Evolutionary conservation across 2,329 filamentous ascomycete genomes (phyloP).

Genomic region (Trichoderma asperellum): DNA sequence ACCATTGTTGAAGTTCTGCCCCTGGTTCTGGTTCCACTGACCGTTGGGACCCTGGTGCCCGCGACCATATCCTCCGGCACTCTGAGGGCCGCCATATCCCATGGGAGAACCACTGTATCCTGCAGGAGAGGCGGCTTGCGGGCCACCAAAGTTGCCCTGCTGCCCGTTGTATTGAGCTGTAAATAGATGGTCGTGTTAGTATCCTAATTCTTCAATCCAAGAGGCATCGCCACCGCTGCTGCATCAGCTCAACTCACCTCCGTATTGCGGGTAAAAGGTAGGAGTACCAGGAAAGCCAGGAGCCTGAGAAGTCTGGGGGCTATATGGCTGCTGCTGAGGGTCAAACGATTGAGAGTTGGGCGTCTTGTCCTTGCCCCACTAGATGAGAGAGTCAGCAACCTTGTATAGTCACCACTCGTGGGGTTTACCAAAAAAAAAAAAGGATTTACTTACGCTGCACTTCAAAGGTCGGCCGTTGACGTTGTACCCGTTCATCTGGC

Average conservation of each 20-base stretch:
- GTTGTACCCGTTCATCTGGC: slow-evolving; percentile 96
- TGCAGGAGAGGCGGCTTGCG: slow-evolving; percentile 64
- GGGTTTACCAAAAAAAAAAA: too few species aligned
- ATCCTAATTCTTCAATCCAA: neutral
- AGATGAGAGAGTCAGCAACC: slow-evolving; percentile 33
- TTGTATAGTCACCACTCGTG: neutral
- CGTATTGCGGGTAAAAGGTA: slow-evolving; percentile 93
- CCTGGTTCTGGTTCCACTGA: slow-evolving; percentile 58
- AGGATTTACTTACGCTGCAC: slow-evolving; percentile 80
- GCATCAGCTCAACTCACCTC: slow-evolving; percentile 58
- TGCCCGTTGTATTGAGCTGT: slow-evolving; percentile 64
- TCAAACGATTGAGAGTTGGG: slow-evolving; percentile 75
- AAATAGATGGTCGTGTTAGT: slow-evolving; percentile 32
- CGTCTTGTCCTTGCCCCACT: slow-evolving; percentile 99
- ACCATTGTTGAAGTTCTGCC: slow-evolving; percentile 63
- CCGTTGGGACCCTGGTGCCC: slow-evolving; percentile 64
- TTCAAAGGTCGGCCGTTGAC: slow-evolving; percentile 96
- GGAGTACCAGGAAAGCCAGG: slow-evolving; percentile 78
- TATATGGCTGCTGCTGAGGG: slow-evolving; percentile 70
- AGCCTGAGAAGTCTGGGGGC: slow-evolving; percentile 74
- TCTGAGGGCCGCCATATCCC: slow-evolving; percentile 72
- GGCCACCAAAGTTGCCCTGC: slow-evolving; percentile 67
- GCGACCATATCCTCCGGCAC: slow-evolving; percentile 83
- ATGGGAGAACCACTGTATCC: slow-evolving; percentile 69
- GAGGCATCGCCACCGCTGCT: neutral